Evolutionary conservation across 1,139 yeast genomes (phyloP).

Genomic region (Sugiyamaella japonica): DNA sequence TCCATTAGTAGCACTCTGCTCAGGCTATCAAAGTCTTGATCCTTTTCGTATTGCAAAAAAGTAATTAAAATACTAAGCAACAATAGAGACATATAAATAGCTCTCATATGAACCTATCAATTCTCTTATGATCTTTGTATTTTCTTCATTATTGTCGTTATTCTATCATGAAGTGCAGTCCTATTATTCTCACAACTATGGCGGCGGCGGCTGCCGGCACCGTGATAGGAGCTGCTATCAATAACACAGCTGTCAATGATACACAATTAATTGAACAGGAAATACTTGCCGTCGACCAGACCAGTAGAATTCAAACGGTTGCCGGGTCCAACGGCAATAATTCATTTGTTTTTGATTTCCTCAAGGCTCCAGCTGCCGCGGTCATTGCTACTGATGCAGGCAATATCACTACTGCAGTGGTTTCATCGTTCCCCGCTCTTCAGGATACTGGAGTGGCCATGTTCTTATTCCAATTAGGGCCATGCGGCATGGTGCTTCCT

Average conservation of each 20-base stretch:
- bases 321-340: conserved; percentile 23
- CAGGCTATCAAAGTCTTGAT: neutral
- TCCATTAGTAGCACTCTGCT: too few relatives aligned
- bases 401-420: conserved; percentile 24
- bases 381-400: conserved; percentile 22
- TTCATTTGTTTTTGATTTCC: conserved; percentile 27
- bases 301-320: conserved; percentile 22
- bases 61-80: neutral
- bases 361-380: conserved; percentile 24
- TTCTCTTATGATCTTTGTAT: neutral
- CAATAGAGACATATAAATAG: neutral
- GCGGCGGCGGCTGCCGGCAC: neutral
- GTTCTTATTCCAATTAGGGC: conserved; percentile 25
- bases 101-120: neutral
- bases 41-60: neutral
- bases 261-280: conserved; percentile 21
- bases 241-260: conserved; percentile 14
- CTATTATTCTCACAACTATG: neutral
- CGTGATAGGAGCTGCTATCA: conserved; percentile 8
- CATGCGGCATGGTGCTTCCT: conserved; percentile 28
- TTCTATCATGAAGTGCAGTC: neutral
- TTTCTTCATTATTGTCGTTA: neutral
- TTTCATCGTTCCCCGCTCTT: conserved; percentile 26
- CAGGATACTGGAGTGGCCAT: conserved; percentile 23
- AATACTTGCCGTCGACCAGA: conserved; percentile 23